These are phyloP conservation scores for Paradendryphiella salina DNA, from an alignment of 2,329 filamentous ascomycete genomes.

Conservation along the genomic window DNA sequence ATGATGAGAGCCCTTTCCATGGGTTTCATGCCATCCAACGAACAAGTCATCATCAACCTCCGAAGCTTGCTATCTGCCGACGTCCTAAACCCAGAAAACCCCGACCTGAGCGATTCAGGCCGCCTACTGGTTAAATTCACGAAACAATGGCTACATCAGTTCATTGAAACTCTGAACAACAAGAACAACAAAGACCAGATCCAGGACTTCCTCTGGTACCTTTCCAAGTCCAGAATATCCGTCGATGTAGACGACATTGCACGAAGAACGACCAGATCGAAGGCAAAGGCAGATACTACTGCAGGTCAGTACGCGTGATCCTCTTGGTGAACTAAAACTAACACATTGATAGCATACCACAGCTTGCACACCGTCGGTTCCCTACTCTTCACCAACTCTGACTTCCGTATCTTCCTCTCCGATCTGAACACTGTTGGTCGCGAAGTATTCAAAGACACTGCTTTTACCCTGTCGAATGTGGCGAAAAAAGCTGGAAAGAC, in stretches of 20 bases:
- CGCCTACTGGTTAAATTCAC: conserved; percentile 70
- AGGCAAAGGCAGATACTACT: conserved; percentile 69
- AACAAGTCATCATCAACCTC: conserved; percentile 78
- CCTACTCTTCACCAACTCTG: conserved; percentile 84
- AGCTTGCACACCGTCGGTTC: conserved; percentile 82
- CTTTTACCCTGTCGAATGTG: conserved; percentile 74
- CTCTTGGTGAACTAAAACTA: conserved; percentile 12
- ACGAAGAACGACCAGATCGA: conserved; percentile 63
- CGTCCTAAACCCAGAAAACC: conserved; percentile 73
- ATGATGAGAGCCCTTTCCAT: conserved; percentile 80
- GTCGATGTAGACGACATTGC: conserved; percentile 68
- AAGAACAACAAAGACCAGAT: conserved; percentile 87
- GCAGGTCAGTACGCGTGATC: conserved; percentile 59
- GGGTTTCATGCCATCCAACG: conserved; percentile 90
- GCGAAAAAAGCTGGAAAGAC: conserved; percentile 74
- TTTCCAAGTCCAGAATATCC: conserved; percentile 71
- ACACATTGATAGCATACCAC: conserved; percentile 64
- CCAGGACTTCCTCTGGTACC: conserved; percentile 88
- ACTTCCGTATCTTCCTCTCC: conserved; percentile 83
- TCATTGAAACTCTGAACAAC: conserved; percentile 78
- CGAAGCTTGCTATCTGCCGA: conserved; percentile 77
- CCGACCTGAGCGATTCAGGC: conserved; percentile 76
- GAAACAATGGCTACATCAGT: conserved; percentile 73
- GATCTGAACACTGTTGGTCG: conserved; percentile 78
- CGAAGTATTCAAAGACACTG: conserved; percentile 85